phyloP scores from a whole-genome alignment of 2,329 filamentous ascomycete genomes.

The Aspergillus oerlinghausenensis region DNA sequence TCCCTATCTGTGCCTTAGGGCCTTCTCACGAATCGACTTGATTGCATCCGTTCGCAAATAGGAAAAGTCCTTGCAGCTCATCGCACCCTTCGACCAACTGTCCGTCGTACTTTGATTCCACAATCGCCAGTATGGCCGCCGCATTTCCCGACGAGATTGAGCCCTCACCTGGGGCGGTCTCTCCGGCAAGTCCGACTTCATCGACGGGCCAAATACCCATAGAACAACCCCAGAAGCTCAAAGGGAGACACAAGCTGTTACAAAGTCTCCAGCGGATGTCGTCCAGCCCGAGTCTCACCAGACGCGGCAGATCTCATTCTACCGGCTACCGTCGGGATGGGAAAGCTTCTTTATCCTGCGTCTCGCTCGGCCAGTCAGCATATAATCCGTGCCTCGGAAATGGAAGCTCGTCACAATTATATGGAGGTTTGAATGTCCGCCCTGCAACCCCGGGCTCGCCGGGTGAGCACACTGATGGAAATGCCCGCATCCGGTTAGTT shows the following conservation, averaged over 20 bases:
- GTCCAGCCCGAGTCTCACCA: constrained; percentile 68
- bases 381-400: constrained; percentile 52
- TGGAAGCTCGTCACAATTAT: constrained; percentile 54
- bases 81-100: background rate
- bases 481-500: constrained; percentile 53
- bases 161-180: constrained; percentile 28
- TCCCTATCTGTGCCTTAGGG: background rate
- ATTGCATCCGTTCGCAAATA: background rate
- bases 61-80: background rate
- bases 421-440: constrained; percentile 53
- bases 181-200: constrained; percentile 32
- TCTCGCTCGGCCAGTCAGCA: constrained; percentile 53
- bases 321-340: constrained; percentile 60
- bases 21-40: background rate
- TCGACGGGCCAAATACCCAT: constrained; percentile 32
- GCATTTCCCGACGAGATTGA: constrained; percentile 25
- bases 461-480: constrained; percentile 48
- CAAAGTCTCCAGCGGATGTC: constrained; percentile 75
- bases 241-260: constrained; percentile 65
- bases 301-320: constrained; percentile 60
- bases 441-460: constrained; percentile 48
- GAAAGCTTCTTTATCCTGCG: constrained; percentile 62
- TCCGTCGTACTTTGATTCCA: background rate
- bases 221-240: constrained; percentile 54
- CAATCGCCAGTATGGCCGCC: constrained; percentile 25